Evolutionary conservation across 768 basidiomycete species (phyloP).

Genomic region (Leucogyrophana mollusca): DNA sequence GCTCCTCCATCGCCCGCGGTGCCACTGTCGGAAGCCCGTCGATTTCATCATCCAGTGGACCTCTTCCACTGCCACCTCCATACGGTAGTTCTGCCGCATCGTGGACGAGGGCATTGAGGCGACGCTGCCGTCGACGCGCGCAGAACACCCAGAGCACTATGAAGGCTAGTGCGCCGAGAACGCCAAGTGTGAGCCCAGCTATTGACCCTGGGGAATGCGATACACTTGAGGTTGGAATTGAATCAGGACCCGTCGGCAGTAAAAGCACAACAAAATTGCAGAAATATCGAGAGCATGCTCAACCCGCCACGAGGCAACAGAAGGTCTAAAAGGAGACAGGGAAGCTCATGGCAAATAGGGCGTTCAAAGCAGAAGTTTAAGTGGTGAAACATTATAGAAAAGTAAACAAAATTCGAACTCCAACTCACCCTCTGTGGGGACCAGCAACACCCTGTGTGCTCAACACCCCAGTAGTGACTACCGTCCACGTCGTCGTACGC

Average conservation of each 20-base stretch:
- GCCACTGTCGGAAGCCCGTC: slow-evolving; percentile 4
- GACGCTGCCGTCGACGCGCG: slow-evolving; percentile 28
- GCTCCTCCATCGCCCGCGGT: slow-evolving; percentile 19
- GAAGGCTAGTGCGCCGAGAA: slow-evolving; percentile 24
- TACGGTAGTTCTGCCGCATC: slow-evolving; percentile 13
- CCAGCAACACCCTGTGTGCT: slow-evolving; percentile 17
- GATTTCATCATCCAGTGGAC: slow-evolving; percentile 22
- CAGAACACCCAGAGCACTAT: slow-evolving; percentile 29
- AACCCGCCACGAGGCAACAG: not conserved
- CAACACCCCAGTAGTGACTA: slow-evolving; percentile 20
- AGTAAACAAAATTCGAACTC: not conserved
- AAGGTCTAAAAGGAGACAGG: slow-evolving; percentile 4
- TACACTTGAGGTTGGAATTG: too few species aligned
- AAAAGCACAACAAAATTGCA: slow-evolving; percentile 3
- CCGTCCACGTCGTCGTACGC: slow-evolving; percentile 13
- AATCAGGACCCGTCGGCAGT: slow-evolving; percentile 7
- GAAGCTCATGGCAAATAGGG: not conserved
- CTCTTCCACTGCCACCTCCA: slow-evolving; percentile 7
- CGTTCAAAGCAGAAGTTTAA: not conserved
- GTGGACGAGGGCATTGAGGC: slow-evolving; percentile 8
- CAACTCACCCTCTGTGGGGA: slow-evolving; percentile 14
- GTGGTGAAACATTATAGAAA: not conserved
- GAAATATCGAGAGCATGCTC: slow-evolving; percentile 2
- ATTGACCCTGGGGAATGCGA: slow-evolving; percentile 22
- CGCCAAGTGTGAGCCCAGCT: slow-evolving; percentile 21